Evolutionary conservation across 331 rosid genomes (phyloP).

Genomic region (Stylosanthes scabra): DNA sequence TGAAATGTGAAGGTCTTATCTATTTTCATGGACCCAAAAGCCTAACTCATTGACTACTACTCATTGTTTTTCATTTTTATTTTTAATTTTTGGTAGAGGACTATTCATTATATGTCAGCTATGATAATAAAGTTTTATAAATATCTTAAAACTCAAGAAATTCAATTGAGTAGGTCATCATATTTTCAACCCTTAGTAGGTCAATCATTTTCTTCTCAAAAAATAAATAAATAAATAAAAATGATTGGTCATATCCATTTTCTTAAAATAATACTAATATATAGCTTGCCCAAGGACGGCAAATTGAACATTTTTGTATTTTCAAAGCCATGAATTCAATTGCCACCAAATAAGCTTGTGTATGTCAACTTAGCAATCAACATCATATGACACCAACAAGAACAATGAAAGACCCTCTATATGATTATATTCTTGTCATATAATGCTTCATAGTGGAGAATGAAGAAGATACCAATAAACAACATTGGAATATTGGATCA

Average conservation of each 20-base stretch:
- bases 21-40: too few relatives aligned
- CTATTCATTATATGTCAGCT: background rate
- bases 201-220: too few relatives aligned
- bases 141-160: background rate
- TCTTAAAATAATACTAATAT: too few relatives aligned
- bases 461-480: background rate
- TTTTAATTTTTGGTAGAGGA: background rate
- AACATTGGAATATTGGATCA: constrained; percentile 2
- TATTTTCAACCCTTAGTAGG: too few relatives aligned
- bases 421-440: too few relatives aligned
- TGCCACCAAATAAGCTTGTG: background rate
- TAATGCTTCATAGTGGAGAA: background rate
- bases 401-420: constrained; percentile 22
- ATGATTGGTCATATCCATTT: too few relatives aligned
- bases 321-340: background rate
- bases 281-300: constrained; percentile 34
- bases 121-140: background rate
- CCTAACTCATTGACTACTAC: too few relatives aligned
- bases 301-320: background rate
- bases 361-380: constrained; percentile 13
- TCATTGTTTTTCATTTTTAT: too few relatives aligned
- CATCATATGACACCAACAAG: constrained; percentile 9
- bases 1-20: too few relatives aligned
- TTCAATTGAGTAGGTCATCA: background rate
- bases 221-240: too few relatives aligned